Base-by-base conservation (phyloP, 2,329 filamentous ascomycete genomes). In the Alternaria triticina region DNA sequence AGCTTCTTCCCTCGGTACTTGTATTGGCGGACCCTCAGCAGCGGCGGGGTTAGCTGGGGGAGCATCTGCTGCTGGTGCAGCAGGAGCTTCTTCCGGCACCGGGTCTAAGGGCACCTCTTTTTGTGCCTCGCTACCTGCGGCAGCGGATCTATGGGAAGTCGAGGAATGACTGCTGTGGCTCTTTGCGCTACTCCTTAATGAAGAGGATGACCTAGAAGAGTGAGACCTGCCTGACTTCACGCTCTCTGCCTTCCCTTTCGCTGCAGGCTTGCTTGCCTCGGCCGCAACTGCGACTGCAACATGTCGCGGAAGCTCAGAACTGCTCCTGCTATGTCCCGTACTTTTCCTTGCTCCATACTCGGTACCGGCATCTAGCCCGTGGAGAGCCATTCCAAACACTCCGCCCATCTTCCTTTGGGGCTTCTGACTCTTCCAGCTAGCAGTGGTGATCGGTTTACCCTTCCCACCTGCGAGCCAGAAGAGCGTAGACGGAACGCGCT, bases 381-480 rank as follows among this genome's bases (percentile, higher is more conserved):
- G 71, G 6, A 77, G 36, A 3, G 66, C 68, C 65, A 73, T 70
- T 4, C 74, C 73, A 3, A 74, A 22, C 28, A 76, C 33, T 3
- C 74, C 72, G 8, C 70, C 70, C 62, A 71, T 71, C 7, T 73
- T 67, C 20, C 68, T 68, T 61, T 69, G 68, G 13, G 68, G 70
- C 45, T 57, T 70, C 27, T 61, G 62, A 12, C 40, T 60, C n/a
- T 70, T 73, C 75, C 74, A 78, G n/a, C 54, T 43, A 6, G 15
- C 40, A 8, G 63, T 59, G 1, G 67, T 70, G 0, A 72, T 55
- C 1, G 70, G 54, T 9, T 57, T 55, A 0, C 67, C 68, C 3
- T 46, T 68, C 0, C 70, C 72, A 8, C 76, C 76, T 3, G 74
- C 74, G 1, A 79, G 68, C 59, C 66, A 76, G 40, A 64, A 74